These are phyloP conservation scores for Xylaria castorea DNA, from an alignment of 495 filamentous ascomycete species.

Conservation along the genomic window DNA sequence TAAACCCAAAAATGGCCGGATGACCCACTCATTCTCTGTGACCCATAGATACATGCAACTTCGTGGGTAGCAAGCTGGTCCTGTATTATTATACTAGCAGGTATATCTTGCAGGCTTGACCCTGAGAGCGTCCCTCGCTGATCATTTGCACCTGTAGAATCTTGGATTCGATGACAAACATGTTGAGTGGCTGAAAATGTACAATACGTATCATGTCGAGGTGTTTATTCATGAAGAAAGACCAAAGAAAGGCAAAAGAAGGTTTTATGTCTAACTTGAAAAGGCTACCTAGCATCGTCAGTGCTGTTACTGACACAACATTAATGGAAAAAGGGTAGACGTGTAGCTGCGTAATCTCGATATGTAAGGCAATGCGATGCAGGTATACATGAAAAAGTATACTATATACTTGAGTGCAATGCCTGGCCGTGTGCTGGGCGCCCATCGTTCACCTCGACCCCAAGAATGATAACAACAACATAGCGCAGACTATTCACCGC, in stretches of 20 bases:
- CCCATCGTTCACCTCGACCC: background rate
- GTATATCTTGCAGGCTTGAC: slow-evolving; percentile 4
- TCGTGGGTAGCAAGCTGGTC: slow-evolving; percentile 2
- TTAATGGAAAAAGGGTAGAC: background rate
- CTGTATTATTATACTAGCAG: background rate
- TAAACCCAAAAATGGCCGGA: slow-evolving; percentile 27
- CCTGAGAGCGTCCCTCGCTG: background rate
- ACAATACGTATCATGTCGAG: background rate
- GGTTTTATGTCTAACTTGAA: background rate
- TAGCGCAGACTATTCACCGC: background rate
- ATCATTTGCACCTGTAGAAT: background rate
- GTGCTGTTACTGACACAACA: background rate
- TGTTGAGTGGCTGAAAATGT: background rate
- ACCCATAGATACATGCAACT: slow-evolving; percentile 1
- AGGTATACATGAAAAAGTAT: background rate
- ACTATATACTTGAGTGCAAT: background rate
- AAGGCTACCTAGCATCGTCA: background rate
- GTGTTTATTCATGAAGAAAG: background rate
- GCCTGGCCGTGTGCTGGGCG: background rate
- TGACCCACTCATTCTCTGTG: slow-evolving; percentile 3
- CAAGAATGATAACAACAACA: background rate
- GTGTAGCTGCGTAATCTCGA: background rate
- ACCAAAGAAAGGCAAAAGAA: background rate
- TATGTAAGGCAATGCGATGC: no score
- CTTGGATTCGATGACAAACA: slow-evolving; percentile 1